phyloP scores from a whole-genome alignment of 179 eudicot species.

The Nepenthes alata region DNA sequence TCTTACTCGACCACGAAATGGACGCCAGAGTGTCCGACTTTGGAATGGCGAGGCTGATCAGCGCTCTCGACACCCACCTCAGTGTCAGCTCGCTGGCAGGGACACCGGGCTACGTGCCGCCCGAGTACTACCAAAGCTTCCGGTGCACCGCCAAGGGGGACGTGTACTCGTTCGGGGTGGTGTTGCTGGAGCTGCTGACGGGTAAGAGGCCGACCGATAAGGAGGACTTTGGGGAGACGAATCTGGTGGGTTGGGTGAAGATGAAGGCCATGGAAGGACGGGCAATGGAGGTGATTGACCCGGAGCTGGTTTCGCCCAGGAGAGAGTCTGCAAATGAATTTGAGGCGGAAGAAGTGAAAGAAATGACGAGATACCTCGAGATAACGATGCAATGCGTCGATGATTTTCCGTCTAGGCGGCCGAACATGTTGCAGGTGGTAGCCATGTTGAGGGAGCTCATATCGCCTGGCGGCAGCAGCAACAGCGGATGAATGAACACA shows the following conservation, averaged over 20 bases:
- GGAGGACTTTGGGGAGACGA: slow-evolving; percentile 94
- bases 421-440: slow-evolving; percentile 87
- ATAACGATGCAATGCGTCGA: slow-evolving; percentile 73
- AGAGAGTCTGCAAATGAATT: slow-evolving; percentile 10
- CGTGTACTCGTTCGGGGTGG: slow-evolving; percentile 13
- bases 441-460: slow-evolving; percentile 77
- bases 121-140: slow-evolving; percentile 36
- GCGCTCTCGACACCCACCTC: slow-evolving; percentile 87
- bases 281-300: slow-evolving; percentile 78
- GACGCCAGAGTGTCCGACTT: slow-evolving; percentile 72
- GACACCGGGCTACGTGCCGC: no score
- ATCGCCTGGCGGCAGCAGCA: slow-evolving; percentile 32
- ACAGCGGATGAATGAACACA: slow-evolving; percentile 15
- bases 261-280: slow-evolving; percentile 82
- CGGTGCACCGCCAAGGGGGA: slow-evolving; percentile 95
- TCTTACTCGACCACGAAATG: slow-evolving; percentile 58
- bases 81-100: slow-evolving; percentile 97
- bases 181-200: slow-evolving; percentile 64
- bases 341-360: slow-evolving; percentile 61
- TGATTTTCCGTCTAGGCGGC: slow-evolving; percentile 90
- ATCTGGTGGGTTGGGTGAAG: slow-evolving; percentile 96
- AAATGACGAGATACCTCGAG: slow-evolving; percentile 70
- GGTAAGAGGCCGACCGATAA: slow-evolving; percentile 91
- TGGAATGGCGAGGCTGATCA: slow-evolving; percentile 31
- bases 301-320: slow-evolving; percentile 33